phyloP scores from a whole-genome alignment of 257 asterid genomes.

The Lycium barbarum region DNA sequence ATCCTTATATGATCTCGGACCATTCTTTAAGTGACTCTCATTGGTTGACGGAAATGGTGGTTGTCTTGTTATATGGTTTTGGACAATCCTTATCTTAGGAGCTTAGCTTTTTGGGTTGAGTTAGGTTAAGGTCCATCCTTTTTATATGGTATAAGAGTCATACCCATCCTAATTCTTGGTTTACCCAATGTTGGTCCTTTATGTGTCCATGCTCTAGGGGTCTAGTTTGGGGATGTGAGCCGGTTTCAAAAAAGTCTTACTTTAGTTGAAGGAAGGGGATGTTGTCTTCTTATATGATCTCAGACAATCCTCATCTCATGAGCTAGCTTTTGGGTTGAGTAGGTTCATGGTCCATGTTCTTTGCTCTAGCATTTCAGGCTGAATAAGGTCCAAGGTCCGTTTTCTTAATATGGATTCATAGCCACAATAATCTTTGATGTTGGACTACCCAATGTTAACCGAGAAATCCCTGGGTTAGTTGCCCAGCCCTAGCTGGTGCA shows the following conservation, averaged over 20 bases:
- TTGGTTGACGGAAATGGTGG: not conserved
- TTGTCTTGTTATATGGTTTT: not conserved
- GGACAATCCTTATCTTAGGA: not conserved
- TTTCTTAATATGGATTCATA: not conserved
- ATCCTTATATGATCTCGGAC: not conserved
- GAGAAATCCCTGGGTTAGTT: constrained; percentile 17
- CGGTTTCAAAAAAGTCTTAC: not conserved
- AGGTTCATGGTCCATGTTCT: not conserved
- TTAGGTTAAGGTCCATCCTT: not conserved
- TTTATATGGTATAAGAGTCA: not conserved
- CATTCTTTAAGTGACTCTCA: not conserved
- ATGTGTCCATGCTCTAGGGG: not conserved
- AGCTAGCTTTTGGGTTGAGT: not conserved
- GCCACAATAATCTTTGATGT: not conserved
- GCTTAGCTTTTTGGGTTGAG: not conserved
- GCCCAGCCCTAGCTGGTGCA: constrained; percentile 19
- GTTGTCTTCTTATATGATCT: not conserved
- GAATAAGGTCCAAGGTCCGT: not conserved
- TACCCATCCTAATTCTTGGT: not conserved
- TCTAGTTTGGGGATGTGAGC: not conserved
- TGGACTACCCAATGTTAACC: not conserved
- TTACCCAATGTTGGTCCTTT: not conserved
- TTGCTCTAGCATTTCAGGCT: not conserved
- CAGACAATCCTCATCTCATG: not conserved
- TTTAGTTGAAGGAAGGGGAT: not conserved